Conservation (phyloP, 2,329 filamentous ascomycete species). For the Aspergillus floridensis region DNA sequence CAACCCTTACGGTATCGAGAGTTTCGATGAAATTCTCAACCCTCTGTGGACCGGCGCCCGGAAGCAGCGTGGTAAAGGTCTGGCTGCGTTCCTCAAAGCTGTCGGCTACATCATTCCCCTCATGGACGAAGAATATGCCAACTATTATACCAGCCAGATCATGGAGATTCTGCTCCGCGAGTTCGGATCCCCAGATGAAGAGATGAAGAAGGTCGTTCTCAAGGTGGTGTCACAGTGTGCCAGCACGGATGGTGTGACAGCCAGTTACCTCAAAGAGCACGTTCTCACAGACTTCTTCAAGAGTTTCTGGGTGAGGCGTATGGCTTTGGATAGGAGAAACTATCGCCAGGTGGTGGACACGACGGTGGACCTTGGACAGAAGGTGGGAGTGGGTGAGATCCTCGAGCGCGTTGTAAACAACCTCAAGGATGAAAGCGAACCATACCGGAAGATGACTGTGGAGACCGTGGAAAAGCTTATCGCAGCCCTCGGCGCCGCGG, state of each 20-base stretch:
- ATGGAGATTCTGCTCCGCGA: constrained; percentile 98
- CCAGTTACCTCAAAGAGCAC: constrained; percentile 90
- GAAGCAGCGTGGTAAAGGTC: constrained; percentile 92
- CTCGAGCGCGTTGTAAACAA: constrained; percentile 90
- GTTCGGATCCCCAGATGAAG: constrained; percentile 94
- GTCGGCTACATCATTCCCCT: constrained; percentile 97
- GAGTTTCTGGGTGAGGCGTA: constrained; percentile 94
- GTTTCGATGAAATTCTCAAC: constrained; percentile 96
- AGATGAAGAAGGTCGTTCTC: constrained; percentile 99
- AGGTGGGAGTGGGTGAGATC: constrained; percentile 96
- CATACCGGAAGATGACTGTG: constrained; percentile 98
- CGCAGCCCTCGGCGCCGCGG: constrained; percentile 85
- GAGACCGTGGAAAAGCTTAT: constrained; percentile 97
- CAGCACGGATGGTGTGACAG: constrained; percentile 89
- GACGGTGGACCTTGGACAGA: constrained; percentile 93
- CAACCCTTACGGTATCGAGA: constrained; percentile 98
- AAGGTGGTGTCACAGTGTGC: constrained; percentile 97
- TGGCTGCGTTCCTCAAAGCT: constrained; percentile 94
- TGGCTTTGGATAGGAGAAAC: constrained; percentile 96
- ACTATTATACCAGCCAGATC: constrained; percentile 97
- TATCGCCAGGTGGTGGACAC: constrained; percentile 98
- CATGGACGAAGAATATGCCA: constrained; percentile 99
- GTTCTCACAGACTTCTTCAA: constrained; percentile 97
- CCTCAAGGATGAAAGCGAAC: constrained; percentile 95
- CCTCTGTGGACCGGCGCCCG: constrained; percentile 94